phyloP scores from a whole-genome alignment of 176 grass and related monocot genomes.

The Avena atlantica region DNA sequence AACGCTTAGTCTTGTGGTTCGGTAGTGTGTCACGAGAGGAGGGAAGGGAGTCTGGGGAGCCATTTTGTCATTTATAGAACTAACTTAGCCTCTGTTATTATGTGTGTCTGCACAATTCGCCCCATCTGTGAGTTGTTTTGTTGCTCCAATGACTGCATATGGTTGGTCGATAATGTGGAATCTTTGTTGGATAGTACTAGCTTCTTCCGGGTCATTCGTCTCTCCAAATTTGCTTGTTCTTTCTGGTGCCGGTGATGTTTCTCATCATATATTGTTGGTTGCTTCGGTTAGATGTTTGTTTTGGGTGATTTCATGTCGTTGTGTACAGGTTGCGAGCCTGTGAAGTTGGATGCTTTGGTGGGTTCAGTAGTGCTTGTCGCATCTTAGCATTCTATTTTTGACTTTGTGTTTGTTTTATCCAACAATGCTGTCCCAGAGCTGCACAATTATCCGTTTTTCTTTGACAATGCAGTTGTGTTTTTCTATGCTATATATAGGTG shows the following conservation, averaged over 20 bases:
- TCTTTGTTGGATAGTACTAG: constrained; percentile 32
- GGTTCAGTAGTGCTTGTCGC: neutral
- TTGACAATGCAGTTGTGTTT: neutral
- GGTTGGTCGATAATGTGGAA: constrained; percentile 57
- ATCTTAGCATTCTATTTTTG: neutral
- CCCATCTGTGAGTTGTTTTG: constrained; percentile 52
- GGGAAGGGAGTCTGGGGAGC: constrained; percentile 37
- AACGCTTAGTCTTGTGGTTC: constrained; percentile 55
- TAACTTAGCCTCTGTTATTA: constrained; percentile 64
- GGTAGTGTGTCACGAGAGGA: constrained; percentile 40
- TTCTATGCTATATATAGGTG: neutral
- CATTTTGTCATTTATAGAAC: constrained; percentile 70
- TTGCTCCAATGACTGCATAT: constrained; percentile 53
- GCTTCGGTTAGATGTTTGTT: neutral
- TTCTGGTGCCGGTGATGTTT: neutral
- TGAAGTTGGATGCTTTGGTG: neutral
- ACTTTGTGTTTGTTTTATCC: neutral
- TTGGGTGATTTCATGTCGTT: neutral
- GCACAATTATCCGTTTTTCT: neutral
- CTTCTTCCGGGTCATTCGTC: constrained; percentile 23
- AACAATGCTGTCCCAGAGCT: neutral
- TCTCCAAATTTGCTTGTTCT: neutral
- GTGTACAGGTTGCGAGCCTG: neutral
- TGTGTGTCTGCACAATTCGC: neutral
- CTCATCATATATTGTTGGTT: neutral